phyloP scores from a whole-genome alignment of 108 stramenopile genomes.

The Mediolabrus comicus region DNA sequence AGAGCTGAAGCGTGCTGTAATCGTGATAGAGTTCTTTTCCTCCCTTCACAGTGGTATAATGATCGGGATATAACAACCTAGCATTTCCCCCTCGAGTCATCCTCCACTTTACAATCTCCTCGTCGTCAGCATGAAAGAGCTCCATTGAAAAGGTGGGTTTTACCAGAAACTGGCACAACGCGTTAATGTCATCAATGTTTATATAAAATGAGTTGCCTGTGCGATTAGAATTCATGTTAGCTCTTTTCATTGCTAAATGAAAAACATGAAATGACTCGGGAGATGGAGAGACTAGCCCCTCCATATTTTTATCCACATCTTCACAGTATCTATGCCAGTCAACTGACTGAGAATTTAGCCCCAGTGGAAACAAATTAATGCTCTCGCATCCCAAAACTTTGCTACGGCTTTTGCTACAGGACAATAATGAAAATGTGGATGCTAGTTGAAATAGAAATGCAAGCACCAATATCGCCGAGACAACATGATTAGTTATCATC shows the following conservation, averaged over 20 bases:
- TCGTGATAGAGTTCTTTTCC: slow-evolving; percentile 21
- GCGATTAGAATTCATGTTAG: slow-evolving; percentile 4
- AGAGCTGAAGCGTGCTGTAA: slow-evolving; percentile 23
- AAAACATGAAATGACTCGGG: slow-evolving; percentile 37
- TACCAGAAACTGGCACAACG: slow-evolving; percentile 18
- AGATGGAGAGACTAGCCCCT: slow-evolving; percentile 33
- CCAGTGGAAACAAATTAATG: background rate
- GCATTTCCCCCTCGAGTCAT: background rate
- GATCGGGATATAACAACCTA: background rate
- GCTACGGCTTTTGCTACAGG: too few relatives aligned
- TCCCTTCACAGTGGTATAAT: background rate
- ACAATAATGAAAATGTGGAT: background rate
- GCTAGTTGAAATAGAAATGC: background rate
- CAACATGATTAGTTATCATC: too few relatives aligned
- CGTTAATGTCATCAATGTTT: slow-evolving; percentile 5
- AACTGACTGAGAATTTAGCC: background rate
- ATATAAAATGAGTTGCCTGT: background rate
- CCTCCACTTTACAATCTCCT: slow-evolving; percentile 21
- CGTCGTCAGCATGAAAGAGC: slow-evolving; percentile 12
- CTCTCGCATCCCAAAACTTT: too few relatives aligned
- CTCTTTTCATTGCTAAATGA: slow-evolving; percentile 12
- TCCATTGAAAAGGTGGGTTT: slow-evolving; percentile 26
- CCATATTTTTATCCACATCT: slow-evolving; percentile 22
- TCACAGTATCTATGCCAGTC: slow-evolving; percentile 25
- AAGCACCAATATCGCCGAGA: background rate